A percentile compares a stretch with the other conserved stretches of the same genome.
Conservation (phyloP, 768 basidiomycete species). For the Boletus speciosus region DNA sequence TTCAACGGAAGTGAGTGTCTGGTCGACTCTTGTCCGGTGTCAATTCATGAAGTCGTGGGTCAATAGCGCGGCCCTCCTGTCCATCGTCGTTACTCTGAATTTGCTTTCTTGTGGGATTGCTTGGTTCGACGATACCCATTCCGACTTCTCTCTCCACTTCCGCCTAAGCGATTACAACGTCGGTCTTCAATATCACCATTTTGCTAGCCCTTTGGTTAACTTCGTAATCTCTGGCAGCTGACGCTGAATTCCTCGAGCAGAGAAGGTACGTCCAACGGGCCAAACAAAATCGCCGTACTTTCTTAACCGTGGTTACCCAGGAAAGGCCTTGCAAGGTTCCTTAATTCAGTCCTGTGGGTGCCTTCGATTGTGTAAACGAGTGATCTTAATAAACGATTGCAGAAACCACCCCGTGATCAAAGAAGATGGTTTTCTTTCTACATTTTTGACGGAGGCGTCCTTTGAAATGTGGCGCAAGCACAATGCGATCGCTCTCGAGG, state of each 20-base stretch:
- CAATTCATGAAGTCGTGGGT: conserved; percentile 9
- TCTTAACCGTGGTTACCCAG: conserved; percentile 35
- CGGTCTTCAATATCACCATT: conserved; percentile 30
- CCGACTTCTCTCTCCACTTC: conserved; percentile 79
- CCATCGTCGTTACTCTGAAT: conserved; percentile 88
- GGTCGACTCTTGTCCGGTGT: conserved; percentile 1
- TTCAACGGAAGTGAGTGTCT: conserved; percentile 61
- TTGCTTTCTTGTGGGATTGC: conserved; percentile 85
- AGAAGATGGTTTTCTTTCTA: conserved; percentile 78
- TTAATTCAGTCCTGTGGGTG: conserved; percentile 73
- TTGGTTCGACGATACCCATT: conserved; percentile 88
- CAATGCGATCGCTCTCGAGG: conserved; percentile 71
- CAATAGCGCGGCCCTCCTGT: conserved; percentile 64
- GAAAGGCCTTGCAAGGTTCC: conserved; percentile 73
- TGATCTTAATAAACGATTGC: not conserved
- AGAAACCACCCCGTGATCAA: conserved; percentile 92
- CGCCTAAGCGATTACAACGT: conserved; percentile 92
- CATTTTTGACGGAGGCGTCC: conserved; percentile 79
- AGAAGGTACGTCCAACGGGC: conserved; percentile 52
- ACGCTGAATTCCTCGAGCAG: conserved; percentile 89
- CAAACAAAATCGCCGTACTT: not conserved
- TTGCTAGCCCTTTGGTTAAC: conserved; percentile 4
- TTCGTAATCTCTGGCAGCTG: conserved; percentile 46
- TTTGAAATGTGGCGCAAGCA: conserved; percentile 89
- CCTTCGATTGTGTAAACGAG: not conserved